Evolutionary conservation across 75 land plant genomes (phyloP).

Genomic region (Cupressus sempervirens): DNA sequence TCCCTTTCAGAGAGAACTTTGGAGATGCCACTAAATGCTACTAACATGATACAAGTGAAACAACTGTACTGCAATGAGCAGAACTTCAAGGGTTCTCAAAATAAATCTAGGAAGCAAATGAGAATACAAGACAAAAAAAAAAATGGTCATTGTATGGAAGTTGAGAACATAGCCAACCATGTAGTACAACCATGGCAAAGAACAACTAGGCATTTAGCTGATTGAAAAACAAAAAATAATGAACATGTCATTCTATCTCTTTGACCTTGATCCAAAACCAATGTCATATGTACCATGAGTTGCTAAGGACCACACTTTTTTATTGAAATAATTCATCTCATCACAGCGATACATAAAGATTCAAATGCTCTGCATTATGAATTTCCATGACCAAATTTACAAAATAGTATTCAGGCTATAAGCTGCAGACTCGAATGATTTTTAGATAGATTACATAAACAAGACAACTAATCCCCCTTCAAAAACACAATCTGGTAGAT

Average conservation of each 20-base stretch:
- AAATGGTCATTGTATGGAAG: conserved; percentile 2
- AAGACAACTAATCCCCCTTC: not conserved
- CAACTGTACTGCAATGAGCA: not conserved
- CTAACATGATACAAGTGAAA: conserved; percentile 25
- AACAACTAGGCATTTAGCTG: not conserved
- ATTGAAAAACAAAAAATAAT: not conserved
- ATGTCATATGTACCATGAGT: not conserved
- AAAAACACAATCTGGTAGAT: not conserved
- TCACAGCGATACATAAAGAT: not conserved
- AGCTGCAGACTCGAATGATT: not conserved
- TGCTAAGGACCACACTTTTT: not conserved
- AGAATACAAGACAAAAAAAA: not conserved
- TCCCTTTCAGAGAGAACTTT: conserved; percentile 42
- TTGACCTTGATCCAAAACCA: not conserved
- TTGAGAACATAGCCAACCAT: not conserved
- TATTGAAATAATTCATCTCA: not conserved
- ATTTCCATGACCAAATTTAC: not conserved
- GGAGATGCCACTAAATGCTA: conserved; percentile 17
- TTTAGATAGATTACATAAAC: not conserved
- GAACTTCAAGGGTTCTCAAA: not conserved
- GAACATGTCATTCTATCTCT: not conserved
- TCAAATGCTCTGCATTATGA: not conserved
- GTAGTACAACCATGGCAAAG: conserved; percentile 1
- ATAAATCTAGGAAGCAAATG: not conserved
- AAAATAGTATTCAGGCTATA: not conserved